Evolutionary conservation across 371 early-diverging fungal species (phyloP).

Genomic region (Batrachochytrium dendrobatidis): DNA sequence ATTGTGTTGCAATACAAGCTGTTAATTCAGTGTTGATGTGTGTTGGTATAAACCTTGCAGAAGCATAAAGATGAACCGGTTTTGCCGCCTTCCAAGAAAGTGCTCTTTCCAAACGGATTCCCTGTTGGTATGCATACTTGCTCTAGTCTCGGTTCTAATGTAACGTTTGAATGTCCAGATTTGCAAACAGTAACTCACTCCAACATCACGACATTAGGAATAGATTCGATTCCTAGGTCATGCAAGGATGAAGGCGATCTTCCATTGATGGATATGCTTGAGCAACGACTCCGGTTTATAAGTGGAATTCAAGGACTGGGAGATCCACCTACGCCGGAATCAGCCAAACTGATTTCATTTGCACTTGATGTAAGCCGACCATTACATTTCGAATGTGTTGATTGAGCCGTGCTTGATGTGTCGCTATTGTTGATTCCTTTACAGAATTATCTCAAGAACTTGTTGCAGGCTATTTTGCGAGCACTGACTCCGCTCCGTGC

Average conservation of each 20-base stretch:
- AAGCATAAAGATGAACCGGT: not conserved
- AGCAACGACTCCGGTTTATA: constrained; percentile 7
- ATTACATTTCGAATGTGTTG: not conserved
- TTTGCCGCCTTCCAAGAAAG: not conserved
- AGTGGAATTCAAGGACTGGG: constrained; percentile 12
- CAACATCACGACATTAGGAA: constrained; percentile 1
- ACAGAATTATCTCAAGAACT: too few species aligned
- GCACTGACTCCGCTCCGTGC: too few species aligned
- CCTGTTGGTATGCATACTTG: not conserved
- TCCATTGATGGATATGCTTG: constrained; percentile 6
- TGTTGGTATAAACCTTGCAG: too few species aligned
- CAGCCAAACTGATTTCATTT: constrained; percentile 2
- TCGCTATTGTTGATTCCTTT: too few species aligned
- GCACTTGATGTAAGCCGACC: constrained; percentile 8
- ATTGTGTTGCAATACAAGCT: too few species aligned
- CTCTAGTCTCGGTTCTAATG: too few species aligned
- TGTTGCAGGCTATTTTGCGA: too few species aligned
- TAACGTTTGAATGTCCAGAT: too few species aligned
- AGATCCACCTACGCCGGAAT: constrained; percentile 1
- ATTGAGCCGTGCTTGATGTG: too few species aligned
- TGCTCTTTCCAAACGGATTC: not conserved
- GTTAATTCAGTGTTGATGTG: too few species aligned
- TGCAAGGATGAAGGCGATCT: constrained; percentile 13
- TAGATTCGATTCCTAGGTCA: constrained; percentile 11
- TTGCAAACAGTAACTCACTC: too few species aligned